Evolutionary conservation across 2,329 filamentous ascomycete species (phyloP).

Genomic region (Lecanoromycetidae sp.): DNA sequence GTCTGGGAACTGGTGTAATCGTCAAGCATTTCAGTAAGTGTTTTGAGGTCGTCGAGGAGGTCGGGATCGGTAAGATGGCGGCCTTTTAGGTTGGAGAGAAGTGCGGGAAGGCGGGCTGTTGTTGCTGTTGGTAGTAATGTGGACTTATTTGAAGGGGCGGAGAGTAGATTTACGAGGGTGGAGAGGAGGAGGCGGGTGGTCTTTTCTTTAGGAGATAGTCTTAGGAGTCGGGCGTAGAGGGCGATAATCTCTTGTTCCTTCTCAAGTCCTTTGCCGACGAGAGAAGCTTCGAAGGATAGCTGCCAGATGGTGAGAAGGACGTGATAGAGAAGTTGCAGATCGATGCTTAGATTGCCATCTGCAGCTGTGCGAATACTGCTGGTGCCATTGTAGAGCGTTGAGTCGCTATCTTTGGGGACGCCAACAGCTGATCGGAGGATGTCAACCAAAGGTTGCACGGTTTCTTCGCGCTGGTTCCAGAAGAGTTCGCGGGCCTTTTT

Average conservation of each 20-base stretch:
- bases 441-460: slow-evolving; percentile 65
- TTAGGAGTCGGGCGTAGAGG: slow-evolving; percentile 82
- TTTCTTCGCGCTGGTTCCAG: slow-evolving; percentile 83
- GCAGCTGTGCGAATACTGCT: slow-evolving; percentile 48
- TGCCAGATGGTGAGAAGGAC: slow-evolving; percentile 92
- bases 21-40: slow-evolving; percentile 56
- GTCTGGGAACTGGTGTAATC: slow-evolving; percentile 66
- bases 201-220: slow-evolving; percentile 93
- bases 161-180: slow-evolving; percentile 79
- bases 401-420: slow-evolving; percentile 56
- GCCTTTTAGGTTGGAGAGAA: slow-evolving; percentile 46
- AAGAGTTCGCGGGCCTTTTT: slow-evolving; percentile 66
- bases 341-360: slow-evolving; percentile 54
- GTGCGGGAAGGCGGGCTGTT: slow-evolving; percentile 63
- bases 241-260: slow-evolving; percentile 89
- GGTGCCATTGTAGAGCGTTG: slow-evolving; percentile 40
- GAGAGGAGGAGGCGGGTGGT: slow-evolving; percentile 84
- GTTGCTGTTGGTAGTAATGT: slow-evolving; percentile 69
- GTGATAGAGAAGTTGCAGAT: slow-evolving; percentile 86
- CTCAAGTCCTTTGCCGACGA: slow-evolving; percentile 68
- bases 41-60: slow-evolving; percentile 37
- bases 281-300: slow-evolving; percentile 70
- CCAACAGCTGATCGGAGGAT: slow-evolving; percentile 67
- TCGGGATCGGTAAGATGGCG: slow-evolving; percentile 39
- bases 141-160: slow-evolving; percentile 53